These are phyloP conservation scores for Cystobasidium sp. DNA, from an alignment of 1,284 basidiomycete species.

Conservation along the genomic window DNA sequence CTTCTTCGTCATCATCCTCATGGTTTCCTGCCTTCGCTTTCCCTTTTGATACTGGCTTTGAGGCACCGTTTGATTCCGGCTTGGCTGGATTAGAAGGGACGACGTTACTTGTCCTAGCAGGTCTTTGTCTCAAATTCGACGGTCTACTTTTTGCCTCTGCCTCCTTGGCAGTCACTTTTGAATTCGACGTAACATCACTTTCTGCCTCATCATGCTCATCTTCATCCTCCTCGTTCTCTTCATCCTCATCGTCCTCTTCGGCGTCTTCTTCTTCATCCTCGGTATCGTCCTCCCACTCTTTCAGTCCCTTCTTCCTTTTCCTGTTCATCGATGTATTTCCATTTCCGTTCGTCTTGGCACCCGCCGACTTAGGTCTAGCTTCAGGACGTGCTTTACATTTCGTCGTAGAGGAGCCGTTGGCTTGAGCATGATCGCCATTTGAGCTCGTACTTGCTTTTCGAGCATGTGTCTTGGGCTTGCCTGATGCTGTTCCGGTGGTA, in stretches of 20 bases:
- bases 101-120: constrained; percentile 14
- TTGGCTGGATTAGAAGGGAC: neutral
- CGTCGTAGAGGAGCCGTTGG: neutral
- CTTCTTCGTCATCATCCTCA: constrained; percentile 18
- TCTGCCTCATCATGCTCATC: constrained; percentile 53
- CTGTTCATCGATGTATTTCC: constrained; percentile 29
- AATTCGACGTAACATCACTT: constrained; percentile 5
- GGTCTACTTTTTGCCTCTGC: constrained; percentile 53
- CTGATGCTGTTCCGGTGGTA: neutral
- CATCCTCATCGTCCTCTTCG: constrained; percentile 44
- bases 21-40: constrained; percentile 19
- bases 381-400: neutral
- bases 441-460: constrained; percentile 13
- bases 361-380: neutral
- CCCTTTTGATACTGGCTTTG: neutral
- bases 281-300: constrained; percentile 31
- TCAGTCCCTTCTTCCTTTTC: constrained; percentile 25
- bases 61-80: neutral
- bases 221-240: constrained; percentile 55
- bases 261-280: constrained; percentile 31
- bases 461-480: constrained; percentile 4
- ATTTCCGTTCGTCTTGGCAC: neutral
- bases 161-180: constrained; percentile 49
- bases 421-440: neutral
- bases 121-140: constrained; percentile 20